Evolutionary conservation across 495 filamentous ascomycete species (phyloP), one percentile per base, ranked within the genome.

Genomic region (Evansstolkia leycettana): DNA sequence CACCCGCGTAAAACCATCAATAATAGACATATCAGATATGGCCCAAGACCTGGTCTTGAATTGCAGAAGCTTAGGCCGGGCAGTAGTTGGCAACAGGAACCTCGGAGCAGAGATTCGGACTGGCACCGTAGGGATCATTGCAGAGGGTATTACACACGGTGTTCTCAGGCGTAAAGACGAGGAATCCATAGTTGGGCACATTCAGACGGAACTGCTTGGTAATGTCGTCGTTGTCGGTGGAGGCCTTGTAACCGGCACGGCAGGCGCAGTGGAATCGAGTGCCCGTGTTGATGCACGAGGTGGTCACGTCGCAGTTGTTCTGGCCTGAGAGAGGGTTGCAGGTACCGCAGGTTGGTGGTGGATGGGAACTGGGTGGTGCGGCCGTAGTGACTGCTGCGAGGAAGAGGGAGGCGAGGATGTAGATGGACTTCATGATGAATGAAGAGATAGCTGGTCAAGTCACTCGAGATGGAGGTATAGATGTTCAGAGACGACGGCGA

Each of bases 191-290:
- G 29, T 58, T 48, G 33, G 55, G 54, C 47, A 65, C 52, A 2
- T 46, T 38, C 16, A 65, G 46, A 10, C 61, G 55, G 55, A 62
- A 65, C 46, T 64, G 56, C 40, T 48, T 31, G 4, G 36, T 38
- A 25, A 62, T 39, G 42, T 63, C 41, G 16, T 47, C 45, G 40
- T 65, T 55, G 15, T 41, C 12, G 16, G 35, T 17, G 8, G 57
- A 60, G 74, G 38, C 73, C 77, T 41, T 90, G 79, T 58, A 66
- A 75, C 42, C 83, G 69, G 39, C 68, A 71, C 36, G 70, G 72
- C 44, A 83, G 43, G 82, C 83, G 10, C 79, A 86, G 56, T 84
- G 86, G 41, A 80, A 90, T 50, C 61, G 82, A 28, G 60, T 74
- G 19, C 79, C 78, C 0, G 80, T 74, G 38, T 62, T 90, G 35